These are phyloP conservation scores for Mycena olivaceomarginata DNA, from an alignment of 768 basidiomycete species.

Conservation along the genomic window DNA sequence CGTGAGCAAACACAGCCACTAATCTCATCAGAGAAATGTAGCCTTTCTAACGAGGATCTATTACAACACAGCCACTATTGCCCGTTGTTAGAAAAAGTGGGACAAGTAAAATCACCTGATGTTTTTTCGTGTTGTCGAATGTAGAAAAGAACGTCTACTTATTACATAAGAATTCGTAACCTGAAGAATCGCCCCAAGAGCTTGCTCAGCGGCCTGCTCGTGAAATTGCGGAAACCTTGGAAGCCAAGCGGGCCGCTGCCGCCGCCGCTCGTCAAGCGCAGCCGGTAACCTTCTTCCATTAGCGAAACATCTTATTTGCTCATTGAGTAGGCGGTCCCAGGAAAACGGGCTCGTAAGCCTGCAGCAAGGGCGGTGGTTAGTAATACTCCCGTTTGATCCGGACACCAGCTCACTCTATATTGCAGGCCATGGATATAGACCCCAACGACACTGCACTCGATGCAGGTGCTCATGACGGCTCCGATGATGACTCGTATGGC, in stretches of 20 bases:
- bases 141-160: too few relatives aligned
- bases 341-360: background rate
- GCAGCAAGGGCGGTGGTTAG: background rate
- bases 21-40: too few relatives aligned
- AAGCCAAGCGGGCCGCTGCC: background rate
- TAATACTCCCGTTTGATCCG: background rate
- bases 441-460: background rate
- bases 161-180: too few relatives aligned
- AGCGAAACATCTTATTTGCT: background rate
- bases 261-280: constrained; percentile 2
- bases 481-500: constrained; percentile 9
- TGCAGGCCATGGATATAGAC: constrained; percentile 23
- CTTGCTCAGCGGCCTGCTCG: background rate
- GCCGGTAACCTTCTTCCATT: too few relatives aligned
- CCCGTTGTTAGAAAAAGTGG: too few relatives aligned
- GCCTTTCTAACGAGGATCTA: too few relatives aligned
- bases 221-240: background rate
- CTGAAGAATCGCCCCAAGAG: background rate
- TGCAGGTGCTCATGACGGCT: background rate
- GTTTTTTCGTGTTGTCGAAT: too few relatives aligned
- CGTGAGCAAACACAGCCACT: too few relatives aligned
- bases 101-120: too few relatives aligned
- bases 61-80: too few relatives aligned
- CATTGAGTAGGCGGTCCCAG: background rate
- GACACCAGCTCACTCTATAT: background rate